phyloP scores from a whole-genome alignment of 2,329 filamentous ascomycete genomes.

The Fusarium virguliforme region DNA sequence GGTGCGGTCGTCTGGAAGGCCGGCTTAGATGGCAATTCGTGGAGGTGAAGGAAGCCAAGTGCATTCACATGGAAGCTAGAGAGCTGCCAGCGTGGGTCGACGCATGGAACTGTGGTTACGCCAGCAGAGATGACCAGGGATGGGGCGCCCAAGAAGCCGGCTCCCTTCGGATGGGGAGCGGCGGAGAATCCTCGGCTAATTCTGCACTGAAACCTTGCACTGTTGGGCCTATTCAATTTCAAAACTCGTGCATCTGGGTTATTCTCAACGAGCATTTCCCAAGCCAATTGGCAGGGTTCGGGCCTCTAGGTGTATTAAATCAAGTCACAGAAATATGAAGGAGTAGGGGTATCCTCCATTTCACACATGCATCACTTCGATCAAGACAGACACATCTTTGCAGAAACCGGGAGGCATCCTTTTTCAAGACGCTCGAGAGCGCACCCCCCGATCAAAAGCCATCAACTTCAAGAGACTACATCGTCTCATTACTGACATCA shows the following conservation, averaged over 20 bases:
- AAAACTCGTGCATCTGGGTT: background rate
- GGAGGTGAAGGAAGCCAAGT: conserved; percentile 7
- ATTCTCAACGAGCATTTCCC: background rate
- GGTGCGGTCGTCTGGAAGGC: conserved; percentile 16
- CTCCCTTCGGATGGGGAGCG: conserved; percentile 4
- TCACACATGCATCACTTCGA: background rate
- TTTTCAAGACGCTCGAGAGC: conserved; percentile 48
- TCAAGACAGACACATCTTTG: conserved; percentile 10
- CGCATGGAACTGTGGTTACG: conserved; percentile 38
- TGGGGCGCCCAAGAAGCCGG: conserved; percentile 20
- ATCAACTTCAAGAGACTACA: conserved; percentile 50
- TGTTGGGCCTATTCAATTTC: background rate
- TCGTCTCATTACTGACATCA: conserved; percentile 53
- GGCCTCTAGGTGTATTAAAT: background rate
- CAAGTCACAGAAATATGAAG: background rate
- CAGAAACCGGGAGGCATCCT: conserved; percentile 50
- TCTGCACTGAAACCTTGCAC: background rate
- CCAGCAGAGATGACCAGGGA: conserved; percentile 30
- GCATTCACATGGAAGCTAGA: conserved; percentile 28
- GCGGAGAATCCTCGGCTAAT: conserved; percentile 57
- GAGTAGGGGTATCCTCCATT: background rate
- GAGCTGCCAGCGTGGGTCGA: conserved; percentile 41
- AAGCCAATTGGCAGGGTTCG: background rate
- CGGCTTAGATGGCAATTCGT: conserved; percentile 21
- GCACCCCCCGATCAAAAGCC: conserved; percentile 49